These are phyloP conservation scores for Tetracladium marchalianum DNA, from an alignment of 495 filamentous ascomycete species.

Conservation along the genomic window DNA sequence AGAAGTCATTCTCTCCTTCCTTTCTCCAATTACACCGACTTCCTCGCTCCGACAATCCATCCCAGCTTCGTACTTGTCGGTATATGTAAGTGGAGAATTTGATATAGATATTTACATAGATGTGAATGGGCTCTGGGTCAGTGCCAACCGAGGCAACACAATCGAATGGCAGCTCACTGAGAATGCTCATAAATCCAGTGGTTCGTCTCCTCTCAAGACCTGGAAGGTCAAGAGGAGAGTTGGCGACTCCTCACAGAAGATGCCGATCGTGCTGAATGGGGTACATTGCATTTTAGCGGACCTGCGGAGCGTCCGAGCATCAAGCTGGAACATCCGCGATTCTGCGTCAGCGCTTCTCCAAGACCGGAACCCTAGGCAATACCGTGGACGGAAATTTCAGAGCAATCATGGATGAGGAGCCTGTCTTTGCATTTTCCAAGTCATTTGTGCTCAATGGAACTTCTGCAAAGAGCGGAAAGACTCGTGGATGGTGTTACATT, in stretches of 20 bases:
- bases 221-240: conserved; percentile 52
- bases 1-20: conserved; percentile 70
- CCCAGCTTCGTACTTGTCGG: conserved; percentile 75
- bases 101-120: conserved; percentile 82
- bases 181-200: not conserved
- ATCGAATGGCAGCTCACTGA: conserved; percentile 57
- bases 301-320: conserved; percentile 52
- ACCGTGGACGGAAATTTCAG: conserved; percentile 54
- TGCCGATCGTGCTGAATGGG: conserved; percentile 79
- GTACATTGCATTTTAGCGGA: conserved; percentile 65
- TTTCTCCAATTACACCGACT: conserved; percentile 87
- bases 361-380: conserved; percentile 54
- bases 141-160: conserved; percentile 55
- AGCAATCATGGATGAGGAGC: conserved; percentile 71
- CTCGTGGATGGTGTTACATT: conserved; percentile 55
- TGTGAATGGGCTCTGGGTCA: conserved; percentile 83
- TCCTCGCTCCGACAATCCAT: conserved; percentile 87
- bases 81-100: conserved; percentile 60
- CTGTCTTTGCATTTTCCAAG: conserved; percentile 87
- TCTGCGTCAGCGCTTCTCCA: conserved; percentile 65
- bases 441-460: conserved; percentile 44
- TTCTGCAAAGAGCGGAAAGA: conserved; percentile 14
- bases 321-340: conserved; percentile 60
- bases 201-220: conserved; percentile 30
- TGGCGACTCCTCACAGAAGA: conserved; percentile 63